These are phyloP conservation scores for Thymus mandschuricus DNA, from an alignment of 257 asterid species.

Conservation along the genomic window DNA sequence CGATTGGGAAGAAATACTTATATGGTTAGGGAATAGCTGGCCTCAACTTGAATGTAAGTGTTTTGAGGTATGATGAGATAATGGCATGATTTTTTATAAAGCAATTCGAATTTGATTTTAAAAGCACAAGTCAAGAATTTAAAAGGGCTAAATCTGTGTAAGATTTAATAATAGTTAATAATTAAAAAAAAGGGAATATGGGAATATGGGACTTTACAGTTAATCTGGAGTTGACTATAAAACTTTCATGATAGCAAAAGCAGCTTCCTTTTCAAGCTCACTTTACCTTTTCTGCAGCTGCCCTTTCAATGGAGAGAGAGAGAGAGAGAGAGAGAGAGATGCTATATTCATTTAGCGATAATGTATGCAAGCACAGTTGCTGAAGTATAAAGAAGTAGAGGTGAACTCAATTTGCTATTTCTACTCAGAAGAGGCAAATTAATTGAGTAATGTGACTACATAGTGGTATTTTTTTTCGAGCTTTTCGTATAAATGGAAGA, in stretches of 20 bases:
- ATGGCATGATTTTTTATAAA: constrained; percentile 1
- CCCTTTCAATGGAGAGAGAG: constrained; percentile 21
- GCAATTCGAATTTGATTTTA: neutral
- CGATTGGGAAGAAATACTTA: no score
- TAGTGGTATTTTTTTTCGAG: neutral
- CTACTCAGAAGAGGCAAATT: neutral
- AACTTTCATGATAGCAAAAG: constrained; percentile 27
- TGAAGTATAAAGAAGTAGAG: no score
- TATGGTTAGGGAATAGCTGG: neutral
- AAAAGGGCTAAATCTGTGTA: constrained; percentile 15
- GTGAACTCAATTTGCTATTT: no score
- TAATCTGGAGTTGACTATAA: constrained; percentile 36
- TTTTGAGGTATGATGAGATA: constrained; percentile 5
- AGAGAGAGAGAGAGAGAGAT: no score
- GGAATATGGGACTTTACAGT: constrained; percentile 30
- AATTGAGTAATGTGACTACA: neutral
- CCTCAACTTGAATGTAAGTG: neutral
- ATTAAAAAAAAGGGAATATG: neutral
- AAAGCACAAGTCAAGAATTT: constrained; percentile 19
- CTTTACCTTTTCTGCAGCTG: constrained; percentile 29
- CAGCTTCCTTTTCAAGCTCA: constrained; percentile 27
- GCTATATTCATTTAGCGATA: no score
- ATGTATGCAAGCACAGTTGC: no score
- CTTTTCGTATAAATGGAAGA: neutral
- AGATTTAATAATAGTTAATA: neutral